Conservation (phyloP, 2,329 filamentous ascomycete species). For the Daldinia sp. region DNA sequence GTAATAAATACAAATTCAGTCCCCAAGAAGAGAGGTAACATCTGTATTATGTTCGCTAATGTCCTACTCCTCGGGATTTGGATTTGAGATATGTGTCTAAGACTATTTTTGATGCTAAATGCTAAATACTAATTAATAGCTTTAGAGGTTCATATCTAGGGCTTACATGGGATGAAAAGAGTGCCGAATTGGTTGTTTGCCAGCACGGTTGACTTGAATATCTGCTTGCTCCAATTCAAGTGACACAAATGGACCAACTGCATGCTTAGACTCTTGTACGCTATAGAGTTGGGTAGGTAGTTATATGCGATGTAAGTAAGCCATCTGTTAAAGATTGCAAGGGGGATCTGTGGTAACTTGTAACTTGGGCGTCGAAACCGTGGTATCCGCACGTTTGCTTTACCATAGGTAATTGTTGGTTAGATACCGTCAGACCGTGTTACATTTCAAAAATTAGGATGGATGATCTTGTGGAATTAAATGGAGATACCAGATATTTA, state of each 20-base stretch:
- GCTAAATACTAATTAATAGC: neutral
- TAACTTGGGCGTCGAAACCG: too few relatives aligned
- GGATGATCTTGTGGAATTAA: neutral
- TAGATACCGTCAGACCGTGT: neutral
- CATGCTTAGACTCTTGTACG: neutral
- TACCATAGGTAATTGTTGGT: neutral
- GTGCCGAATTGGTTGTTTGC: neutral
- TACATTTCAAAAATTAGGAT: neutral
- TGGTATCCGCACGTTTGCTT: neutral
- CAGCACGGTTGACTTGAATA: neutral
- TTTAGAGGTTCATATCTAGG: neutral
- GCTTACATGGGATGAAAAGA: neutral
- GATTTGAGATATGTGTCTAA: neutral
- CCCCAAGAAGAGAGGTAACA: conserved; percentile 13
- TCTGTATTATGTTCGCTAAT: conserved; percentile 17
- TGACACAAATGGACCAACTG: neutral
- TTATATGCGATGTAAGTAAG: neutral
- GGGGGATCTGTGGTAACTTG: too few relatives aligned
- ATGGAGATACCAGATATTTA: conserved; percentile 3
- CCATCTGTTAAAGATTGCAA: neutral
- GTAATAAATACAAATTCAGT: conserved; percentile 29
- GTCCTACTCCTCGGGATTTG: conserved; percentile 25
- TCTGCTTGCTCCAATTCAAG: neutral
- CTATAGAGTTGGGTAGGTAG: neutral
- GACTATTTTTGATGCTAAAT: neutral